Percentiles rank a stretch among this genome's conserved stretches.
These are phyloP conservation scores for Saccharomyces eubayanus DNA, from an alignment of 805 yeast species.

Conservation along the genomic window DNA sequence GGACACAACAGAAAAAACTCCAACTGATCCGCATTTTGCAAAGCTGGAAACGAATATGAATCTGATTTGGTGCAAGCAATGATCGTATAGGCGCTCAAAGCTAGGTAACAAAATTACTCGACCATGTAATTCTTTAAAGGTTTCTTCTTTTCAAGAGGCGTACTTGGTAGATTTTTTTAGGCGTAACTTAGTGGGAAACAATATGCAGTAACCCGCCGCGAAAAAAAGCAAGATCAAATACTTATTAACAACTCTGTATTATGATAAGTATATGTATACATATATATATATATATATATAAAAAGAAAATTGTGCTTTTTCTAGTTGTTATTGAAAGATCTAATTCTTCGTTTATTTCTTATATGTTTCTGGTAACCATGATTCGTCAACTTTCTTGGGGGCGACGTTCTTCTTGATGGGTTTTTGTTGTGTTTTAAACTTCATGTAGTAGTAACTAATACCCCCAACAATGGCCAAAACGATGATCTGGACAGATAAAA, in stretches of 20 bases:
- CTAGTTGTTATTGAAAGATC: background rate
- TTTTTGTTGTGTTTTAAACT: background rate
- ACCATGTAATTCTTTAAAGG: background rate
- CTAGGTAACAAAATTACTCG: background rate
- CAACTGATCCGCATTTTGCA: background rate
- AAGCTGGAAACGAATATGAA: background rate
- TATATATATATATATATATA: background rate
- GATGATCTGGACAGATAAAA: slow-evolving; percentile 53
- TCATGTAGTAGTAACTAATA: slow-evolving; percentile 36
- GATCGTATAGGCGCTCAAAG: background rate
- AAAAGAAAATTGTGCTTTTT: background rate
- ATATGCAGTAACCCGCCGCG: background rate
- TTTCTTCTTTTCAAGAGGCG: slow-evolving; percentile 1
- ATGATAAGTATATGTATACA: background rate
- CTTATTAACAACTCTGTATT: background rate
- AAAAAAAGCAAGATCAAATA: background rate
- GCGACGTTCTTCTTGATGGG: background rate
- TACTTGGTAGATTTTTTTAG: background rate
- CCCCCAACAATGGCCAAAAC: slow-evolving; percentile 42
- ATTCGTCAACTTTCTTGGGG: slow-evolving; percentile 30
- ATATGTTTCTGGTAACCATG: slow-evolving; percentile 55
- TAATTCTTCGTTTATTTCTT: slow-evolving; percentile 12
- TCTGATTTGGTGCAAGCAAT: background rate
- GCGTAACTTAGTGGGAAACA: background rate
- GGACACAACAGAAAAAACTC: background rate